phyloP scores from a whole-genome alignment of 2,329 filamentous ascomycete species.

The Domatiomyces globalis region DNA sequence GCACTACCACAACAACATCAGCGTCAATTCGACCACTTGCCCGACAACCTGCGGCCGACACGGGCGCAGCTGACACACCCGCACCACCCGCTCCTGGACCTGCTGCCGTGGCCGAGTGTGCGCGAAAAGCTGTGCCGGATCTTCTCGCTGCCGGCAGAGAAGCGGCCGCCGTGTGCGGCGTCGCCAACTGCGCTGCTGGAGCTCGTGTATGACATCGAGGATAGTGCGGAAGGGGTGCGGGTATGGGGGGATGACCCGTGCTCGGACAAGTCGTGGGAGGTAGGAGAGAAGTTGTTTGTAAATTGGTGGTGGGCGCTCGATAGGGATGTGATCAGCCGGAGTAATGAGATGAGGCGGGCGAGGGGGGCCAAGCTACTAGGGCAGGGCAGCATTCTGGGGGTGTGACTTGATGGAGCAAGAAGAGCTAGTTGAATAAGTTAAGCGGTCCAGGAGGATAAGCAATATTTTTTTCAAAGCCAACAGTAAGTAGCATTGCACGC shows the following conservation, averaged over 20 bases:
- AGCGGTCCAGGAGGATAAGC: no score
- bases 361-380: slow-evolving; percentile 28
- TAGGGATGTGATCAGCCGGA: slow-evolving; percentile 37
- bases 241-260: slow-evolving; percentile 39
- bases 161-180: slow-evolving; percentile 35
- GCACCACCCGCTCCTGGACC: slow-evolving; percentile 45
- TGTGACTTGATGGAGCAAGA: slow-evolving; percentile 5
- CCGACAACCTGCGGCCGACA: slow-evolving; percentile 38
- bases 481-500: background rate
- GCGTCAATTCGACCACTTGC: slow-evolving; percentile 26
- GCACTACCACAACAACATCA: background rate
- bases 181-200: slow-evolving; percentile 36
- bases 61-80: slow-evolving; percentile 35
- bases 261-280: slow-evolving; percentile 39
- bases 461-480: background rate
- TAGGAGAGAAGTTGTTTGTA: slow-evolving; percentile 44
- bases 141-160: slow-evolving; percentile 35
- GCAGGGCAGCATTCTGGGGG: slow-evolving; percentile 6
- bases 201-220: slow-evolving; percentile 45
- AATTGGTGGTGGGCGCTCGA: slow-evolving; percentile 50
- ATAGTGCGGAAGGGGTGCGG: slow-evolving; percentile 37
- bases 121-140: slow-evolving; percentile 41
- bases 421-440: background rate
- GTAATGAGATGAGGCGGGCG: slow-evolving; percentile 37
- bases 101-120: slow-evolving; percentile 44